These are phyloP conservation scores for Salinomyces thailandicus DNA, from an alignment of 2,329 filamentous ascomycete genomes.

Conservation along the genomic window DNA sequence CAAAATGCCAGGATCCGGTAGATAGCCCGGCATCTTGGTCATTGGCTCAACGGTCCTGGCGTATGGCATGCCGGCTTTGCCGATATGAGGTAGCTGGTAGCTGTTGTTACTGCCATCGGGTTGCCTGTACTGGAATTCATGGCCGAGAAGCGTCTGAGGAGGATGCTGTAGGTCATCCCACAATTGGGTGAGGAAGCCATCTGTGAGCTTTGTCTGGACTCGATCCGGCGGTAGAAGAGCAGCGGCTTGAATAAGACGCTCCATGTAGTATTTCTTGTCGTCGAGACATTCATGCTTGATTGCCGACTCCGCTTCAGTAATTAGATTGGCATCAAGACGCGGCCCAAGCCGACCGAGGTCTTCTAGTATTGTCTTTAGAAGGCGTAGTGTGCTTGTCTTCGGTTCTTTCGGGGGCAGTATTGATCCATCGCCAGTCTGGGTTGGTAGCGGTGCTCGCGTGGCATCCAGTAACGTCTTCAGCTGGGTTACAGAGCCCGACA, in stretches of 20 bases:
- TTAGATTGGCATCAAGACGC: conserved; percentile 22
- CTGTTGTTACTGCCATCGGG: conserved; percentile 46
- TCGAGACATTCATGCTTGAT: conserved; percentile 42
- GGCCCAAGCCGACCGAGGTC: conserved; percentile 11
- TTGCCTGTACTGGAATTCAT: conserved; percentile 37
- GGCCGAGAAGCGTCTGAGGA: conserved; percentile 33
- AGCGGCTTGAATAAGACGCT: conserved; percentile 42
- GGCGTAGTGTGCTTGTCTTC: conserved; percentile 12
- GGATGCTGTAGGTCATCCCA: conserved; percentile 41
- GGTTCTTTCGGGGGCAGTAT: conserved; percentile 19
- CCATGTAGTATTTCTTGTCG: conserved; percentile 40
- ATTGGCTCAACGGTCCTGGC: conserved; percentile 54
- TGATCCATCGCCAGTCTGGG: conserved; percentile 37
- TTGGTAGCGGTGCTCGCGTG: conserved; percentile 24
- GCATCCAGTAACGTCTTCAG: conserved; percentile 22
- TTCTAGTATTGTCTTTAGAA: not conserved
- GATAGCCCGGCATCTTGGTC: conserved; percentile 46
- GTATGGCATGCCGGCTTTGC: conserved; percentile 56
- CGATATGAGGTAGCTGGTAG: conserved; percentile 51
- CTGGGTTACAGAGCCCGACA: conserved; percentile 17
- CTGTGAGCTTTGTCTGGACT: conserved; percentile 32
- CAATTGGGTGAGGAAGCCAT: conserved; percentile 35
- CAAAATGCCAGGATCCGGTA: conserved; percentile 55
- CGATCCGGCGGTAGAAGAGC: conserved; percentile 33
- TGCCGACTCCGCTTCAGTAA: conserved; percentile 28